phyloP scores from a whole-genome alignment of 1,139 yeast species.

The Blastobotrys arbuscula region DNA sequence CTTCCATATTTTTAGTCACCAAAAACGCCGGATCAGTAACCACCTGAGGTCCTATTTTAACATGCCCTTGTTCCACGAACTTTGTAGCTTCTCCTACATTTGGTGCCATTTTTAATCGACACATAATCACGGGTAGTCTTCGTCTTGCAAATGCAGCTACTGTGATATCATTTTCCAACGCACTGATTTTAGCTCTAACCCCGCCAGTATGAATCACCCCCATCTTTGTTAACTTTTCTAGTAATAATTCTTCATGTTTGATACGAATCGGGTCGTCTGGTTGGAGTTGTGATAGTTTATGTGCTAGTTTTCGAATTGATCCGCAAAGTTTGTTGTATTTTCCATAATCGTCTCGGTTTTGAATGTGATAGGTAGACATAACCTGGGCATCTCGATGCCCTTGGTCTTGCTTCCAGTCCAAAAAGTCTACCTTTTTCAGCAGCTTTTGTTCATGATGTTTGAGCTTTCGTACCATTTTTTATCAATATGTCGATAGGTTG shows the following conservation, averaged over 20 bases:
- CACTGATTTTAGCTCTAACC: conserved; percentile 85
- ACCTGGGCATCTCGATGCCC: conserved; percentile 94
- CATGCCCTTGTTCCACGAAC: conserved; percentile 94
- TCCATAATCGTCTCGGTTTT: conserved; percentile 91
- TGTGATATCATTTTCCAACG: conserved; percentile 82
- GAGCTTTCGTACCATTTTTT: conserved; percentile 74
- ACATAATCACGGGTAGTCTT: conserved; percentile 92
- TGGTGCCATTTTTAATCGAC: conserved; percentile 91
- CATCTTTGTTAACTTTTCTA: conserved; percentile 83
- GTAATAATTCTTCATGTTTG: conserved; percentile 77
- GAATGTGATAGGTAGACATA: conserved; percentile 90
- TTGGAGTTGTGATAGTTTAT: conserved; percentile 73
- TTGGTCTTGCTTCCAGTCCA: conserved; percentile 95
- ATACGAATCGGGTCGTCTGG: conserved; percentile 81
- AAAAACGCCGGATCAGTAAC: conserved; percentile 94
- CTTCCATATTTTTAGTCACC: conserved; percentile 86
- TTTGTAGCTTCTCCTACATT: conserved; percentile 83
- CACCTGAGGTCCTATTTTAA: conserved; percentile 93
- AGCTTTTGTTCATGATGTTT: conserved; percentile 95
- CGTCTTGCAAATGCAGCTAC: conserved; percentile 91
- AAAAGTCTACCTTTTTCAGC: conserved; percentile 91
- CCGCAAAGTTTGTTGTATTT: conserved; percentile 93
- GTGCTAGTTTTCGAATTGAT: conserved; percentile 77
- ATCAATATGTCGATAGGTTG: not conserved
- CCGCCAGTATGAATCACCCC: conserved; percentile 59